Conservation (phyloP, 2,329 filamentous ascomycete species). For the Penicillium brevicompactum region DNA sequence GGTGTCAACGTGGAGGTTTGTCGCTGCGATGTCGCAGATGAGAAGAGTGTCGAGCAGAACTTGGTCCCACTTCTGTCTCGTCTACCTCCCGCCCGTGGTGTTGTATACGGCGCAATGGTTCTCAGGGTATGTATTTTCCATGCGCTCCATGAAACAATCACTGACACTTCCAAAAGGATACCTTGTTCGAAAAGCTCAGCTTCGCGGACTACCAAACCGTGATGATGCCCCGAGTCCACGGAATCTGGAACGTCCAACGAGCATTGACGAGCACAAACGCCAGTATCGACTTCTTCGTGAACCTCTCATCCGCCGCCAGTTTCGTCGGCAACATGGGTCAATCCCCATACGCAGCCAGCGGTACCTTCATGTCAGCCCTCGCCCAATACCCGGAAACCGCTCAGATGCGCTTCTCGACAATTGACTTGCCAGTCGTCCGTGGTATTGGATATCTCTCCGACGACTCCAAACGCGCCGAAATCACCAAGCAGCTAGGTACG, state of each 20-base stretch:
- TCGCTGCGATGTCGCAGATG: slow-evolving; percentile 35
- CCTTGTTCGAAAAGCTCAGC: slow-evolving; percentile 31
- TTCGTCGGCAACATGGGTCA: slow-evolving; percentile 53
- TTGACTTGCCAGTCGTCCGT: slow-evolving; percentile 42
- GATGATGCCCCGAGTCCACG: slow-evolving; percentile 26
- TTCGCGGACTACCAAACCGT: slow-evolving; percentile 29
- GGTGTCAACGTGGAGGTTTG: slow-evolving; percentile 29
- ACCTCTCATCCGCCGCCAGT: slow-evolving; percentile 28
- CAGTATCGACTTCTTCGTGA: slow-evolving; percentile 30
- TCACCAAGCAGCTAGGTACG: slow-evolving; percentile 20
- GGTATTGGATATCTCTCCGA: slow-evolving; percentile 26
- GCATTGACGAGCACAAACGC: slow-evolving; percentile 14
- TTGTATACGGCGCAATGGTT: slow-evolving; percentile 53
- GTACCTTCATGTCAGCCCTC: slow-evolving; percentile 27
- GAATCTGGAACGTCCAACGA: slow-evolving; percentile 36
- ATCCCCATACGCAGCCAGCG: slow-evolving; percentile 59
- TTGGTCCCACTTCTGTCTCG: slow-evolving; percentile 29
- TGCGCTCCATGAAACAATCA: no score
- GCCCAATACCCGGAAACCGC: slow-evolving; percentile 41
- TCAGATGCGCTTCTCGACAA: slow-evolving; percentile 54
- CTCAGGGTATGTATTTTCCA: slow-evolving; percentile 27
- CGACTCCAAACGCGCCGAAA: slow-evolving; percentile 21
- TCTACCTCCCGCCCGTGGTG: slow-evolving; percentile 42
- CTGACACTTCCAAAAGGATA: slow-evolving; percentile 21
- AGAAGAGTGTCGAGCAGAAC: slow-evolving; percentile 17